phyloP scores from a whole-genome alignment of 202 grass and related monocot genomes.

The Panicum virgatum region DNA sequence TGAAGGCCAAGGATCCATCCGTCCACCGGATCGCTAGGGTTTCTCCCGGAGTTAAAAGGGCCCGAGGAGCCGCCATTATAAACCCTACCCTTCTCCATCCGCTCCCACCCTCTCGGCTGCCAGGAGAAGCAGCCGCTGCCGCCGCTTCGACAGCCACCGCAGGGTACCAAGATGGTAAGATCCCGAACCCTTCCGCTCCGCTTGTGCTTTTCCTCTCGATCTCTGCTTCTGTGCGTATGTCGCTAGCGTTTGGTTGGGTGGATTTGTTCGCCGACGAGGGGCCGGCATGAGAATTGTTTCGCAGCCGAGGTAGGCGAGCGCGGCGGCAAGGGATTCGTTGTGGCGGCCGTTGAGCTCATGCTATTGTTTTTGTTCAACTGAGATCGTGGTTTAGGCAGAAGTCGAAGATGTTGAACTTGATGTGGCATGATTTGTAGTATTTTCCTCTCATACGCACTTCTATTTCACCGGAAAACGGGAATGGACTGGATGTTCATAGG shows the following conservation, averaged over 20 bases:
- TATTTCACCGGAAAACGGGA: neutral
- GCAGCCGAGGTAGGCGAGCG: neutral
- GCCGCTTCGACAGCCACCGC: neutral
- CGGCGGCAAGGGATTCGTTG: neutral
- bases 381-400: neutral
- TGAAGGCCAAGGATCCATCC: neutral
- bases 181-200: neutral
- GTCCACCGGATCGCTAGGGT: constrained; percentile 39
- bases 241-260: neutral
- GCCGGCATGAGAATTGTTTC: neutral
- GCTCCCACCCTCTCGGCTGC: constrained; percentile 1
- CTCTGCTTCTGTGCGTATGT: neutral
- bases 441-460: neutral
- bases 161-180: constrained; percentile 53
- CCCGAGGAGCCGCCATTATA: constrained; percentile 31
- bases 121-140: constrained; percentile 22
- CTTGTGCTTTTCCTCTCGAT: neutral
- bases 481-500: neutral
- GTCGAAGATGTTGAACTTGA: neutral
- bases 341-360: neutral
- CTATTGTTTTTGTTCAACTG: neutral
- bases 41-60: constrained; percentile 30
- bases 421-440: neutral
- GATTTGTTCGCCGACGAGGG: neutral
- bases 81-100: constrained; percentile 19